Base-by-base conservation (phyloP, 352 stramenopile genomes). In the Globisporangium solare region DNA sequence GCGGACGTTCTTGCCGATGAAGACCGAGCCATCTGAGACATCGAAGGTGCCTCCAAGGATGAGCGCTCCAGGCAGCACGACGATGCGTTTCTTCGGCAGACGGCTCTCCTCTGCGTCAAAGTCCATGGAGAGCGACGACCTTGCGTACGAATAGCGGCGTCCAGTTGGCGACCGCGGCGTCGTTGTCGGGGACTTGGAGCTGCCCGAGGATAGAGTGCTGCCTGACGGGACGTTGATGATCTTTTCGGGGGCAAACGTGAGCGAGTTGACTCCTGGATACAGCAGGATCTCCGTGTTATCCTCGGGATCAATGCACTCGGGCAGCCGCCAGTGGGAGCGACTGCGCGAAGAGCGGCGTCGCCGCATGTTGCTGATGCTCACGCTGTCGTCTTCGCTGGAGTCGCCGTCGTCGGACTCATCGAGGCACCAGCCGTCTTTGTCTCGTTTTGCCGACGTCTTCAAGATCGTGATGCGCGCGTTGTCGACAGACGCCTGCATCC, bases 21-120 rank as follows among this genome's bases (percentile, higher is more conserved):
- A 70, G 27, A 92, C 83, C 8, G 80, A 88, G 2, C 83, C 79
- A 21, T 86, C 71, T 0, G 78, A 83, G 21, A 91, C 73, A 47
- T 90, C 80, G 41, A 92, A 83, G 21, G 71, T 77, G 1, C 80
- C 83, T 37, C 80, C 79, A 1, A 89, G 59, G 15, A 92, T 63
- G 20, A 77, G 48, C 0, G 75, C 67, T 6, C 66, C 75, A 1
- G 71, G 64, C 0, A 71, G 42, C 5, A 90, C 58, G n/a, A 88
- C 69, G n/a, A 92, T 32, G 32, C 67, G 69, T 46, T 68, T 78
- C 61, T 79, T 79, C 4, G 47, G 52, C 10, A 53, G 46, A 8
- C 42, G 40, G 1, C 40, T 7, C 5, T 67, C 58, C 6, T 74
- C 63, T 31, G 54, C 40, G n/a, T 70, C 63, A 22, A 57, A 60